These are phyloP conservation scores for Myxozyma neotropica DNA, from an alignment of 805 yeast genomes.

Conservation along the genomic window DNA sequence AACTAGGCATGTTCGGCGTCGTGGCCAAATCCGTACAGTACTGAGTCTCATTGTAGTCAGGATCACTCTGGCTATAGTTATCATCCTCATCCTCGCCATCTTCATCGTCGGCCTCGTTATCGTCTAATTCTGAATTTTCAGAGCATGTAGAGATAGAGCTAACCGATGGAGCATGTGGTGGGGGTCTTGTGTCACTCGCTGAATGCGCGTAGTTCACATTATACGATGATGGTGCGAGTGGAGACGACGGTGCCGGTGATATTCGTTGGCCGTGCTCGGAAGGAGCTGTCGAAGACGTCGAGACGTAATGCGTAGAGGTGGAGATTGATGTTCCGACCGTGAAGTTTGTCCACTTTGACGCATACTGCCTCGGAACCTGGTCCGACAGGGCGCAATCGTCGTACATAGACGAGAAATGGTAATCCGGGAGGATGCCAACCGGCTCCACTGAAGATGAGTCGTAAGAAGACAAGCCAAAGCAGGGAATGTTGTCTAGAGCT, in stretches of 20 bases:
- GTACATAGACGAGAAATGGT: not conserved
- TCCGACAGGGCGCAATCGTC: not conserved
- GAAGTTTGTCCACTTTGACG: constrained; percentile 13
- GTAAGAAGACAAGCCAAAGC: not conserved
- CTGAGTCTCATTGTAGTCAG: not conserved
- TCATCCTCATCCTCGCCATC: constrained; percentile 10
- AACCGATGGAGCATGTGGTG: not conserved
- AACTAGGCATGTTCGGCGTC: not conserved
- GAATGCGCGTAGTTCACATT: not conserved
- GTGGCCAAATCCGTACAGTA: not conserved
- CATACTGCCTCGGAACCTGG: constrained; percentile 5
- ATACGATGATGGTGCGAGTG: not conserved
- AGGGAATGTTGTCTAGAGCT: not conserved
- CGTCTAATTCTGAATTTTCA: not conserved
- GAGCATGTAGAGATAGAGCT: not conserved
- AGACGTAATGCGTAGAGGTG: not conserved
- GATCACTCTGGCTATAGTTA: not conserved
- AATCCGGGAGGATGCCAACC: constrained; percentile 9
- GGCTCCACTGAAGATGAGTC: constrained; percentile 2
- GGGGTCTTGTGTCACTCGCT: not conserved
- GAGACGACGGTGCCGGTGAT: constrained; percentile 2
- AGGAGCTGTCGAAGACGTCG: not conserved
- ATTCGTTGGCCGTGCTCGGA: not conserved
- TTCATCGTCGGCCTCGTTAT: constrained; percentile 10
- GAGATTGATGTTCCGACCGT: not conserved